These are phyloP conservation scores for Camelina neglecta DNA, from an alignment of 345 rosid species.

Conservation along the genomic window DNA sequence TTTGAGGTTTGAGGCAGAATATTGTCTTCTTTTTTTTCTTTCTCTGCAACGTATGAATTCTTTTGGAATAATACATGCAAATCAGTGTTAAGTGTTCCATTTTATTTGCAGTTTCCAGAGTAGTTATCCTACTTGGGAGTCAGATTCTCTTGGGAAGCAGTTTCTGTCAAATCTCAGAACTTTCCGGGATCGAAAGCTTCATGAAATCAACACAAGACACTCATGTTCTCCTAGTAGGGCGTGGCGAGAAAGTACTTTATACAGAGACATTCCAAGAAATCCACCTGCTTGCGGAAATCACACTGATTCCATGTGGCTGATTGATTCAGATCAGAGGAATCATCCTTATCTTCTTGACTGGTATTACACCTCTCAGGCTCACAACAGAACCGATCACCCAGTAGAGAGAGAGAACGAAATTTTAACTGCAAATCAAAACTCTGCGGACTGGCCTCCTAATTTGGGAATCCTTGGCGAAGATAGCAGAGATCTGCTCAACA, in stretches of 20 bases:
- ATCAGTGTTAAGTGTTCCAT: conserved; percentile 20
- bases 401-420: conserved; percentile 41
- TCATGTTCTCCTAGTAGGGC: conserved; percentile 50
- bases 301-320: conserved; percentile 65
- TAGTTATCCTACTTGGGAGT: conserved; percentile 90
- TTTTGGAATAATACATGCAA: neutral
- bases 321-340: conserved; percentile 70
- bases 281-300: conserved; percentile 48
- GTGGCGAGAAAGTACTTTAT: conserved; percentile 51
- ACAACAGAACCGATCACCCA: conserved; percentile 37
- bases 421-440: conserved; percentile 45
- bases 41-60: neutral
- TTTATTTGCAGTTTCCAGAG: conserved; percentile 80
- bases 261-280: conserved; percentile 58
- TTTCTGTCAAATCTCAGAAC: conserved; percentile 72
- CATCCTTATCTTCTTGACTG: conserved; percentile 91
- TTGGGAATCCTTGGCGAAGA: conserved; percentile 38
- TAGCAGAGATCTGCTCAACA: conserved; percentile 53
- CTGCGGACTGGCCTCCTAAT: conserved; percentile 57
- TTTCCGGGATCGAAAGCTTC: conserved; percentile 78
- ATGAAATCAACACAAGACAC: conserved; percentile 53
- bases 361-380: conserved; percentile 69
- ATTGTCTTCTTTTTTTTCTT: neutral
- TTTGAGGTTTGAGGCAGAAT: conserved; percentile 64
- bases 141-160: conserved; percentile 79